Percentiles rank a stretch among this genome's conserved stretches.
Evolutionary conservation across 202 grass and related monocot genomes (phyloP).

Genomic region (Panicum virgatum): DNA sequence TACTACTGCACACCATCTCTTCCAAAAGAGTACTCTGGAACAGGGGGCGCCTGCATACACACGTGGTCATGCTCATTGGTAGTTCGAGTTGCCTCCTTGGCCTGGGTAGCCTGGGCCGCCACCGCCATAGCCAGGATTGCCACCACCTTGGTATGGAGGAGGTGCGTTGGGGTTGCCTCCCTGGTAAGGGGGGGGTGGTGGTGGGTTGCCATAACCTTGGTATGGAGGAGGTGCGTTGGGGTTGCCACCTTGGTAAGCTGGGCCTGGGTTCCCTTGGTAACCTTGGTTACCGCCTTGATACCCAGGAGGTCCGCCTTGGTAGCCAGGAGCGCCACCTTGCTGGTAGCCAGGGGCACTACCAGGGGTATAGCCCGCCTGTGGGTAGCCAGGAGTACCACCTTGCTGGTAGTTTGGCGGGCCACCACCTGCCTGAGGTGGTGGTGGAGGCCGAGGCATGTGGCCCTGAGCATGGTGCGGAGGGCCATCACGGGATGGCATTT

Average conservation of each 20-base stretch:
- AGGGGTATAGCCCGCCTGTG: constrained; percentile 24
- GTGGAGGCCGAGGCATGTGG: constrained; percentile 30
- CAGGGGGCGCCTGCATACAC: not conserved
- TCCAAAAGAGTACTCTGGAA: constrained; percentile 6
- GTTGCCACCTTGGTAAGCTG: constrained; percentile 23
- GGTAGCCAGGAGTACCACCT: constrained; percentile 20
- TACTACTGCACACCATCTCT: constrained; percentile 14
- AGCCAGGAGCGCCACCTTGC: too few relatives aligned
- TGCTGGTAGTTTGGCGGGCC: constrained; percentile 41
- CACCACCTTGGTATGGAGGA: not conserved
- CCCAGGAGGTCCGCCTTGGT: constrained; percentile 41
- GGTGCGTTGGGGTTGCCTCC: constrained; percentile 28
- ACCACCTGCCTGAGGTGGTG: constrained; percentile 21
- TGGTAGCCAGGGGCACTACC: constrained; percentile 11
- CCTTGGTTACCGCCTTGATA: constrained; percentile 50
- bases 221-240: too few relatives aligned
- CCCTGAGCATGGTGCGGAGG: constrained; percentile 33
- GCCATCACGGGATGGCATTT: constrained; percentile 29
- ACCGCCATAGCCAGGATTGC: constrained; percentile 4
- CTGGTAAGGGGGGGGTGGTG: not conserved
- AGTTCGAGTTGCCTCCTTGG: constrained; percentile 30
- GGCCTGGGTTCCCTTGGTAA: constrained; percentile 42
- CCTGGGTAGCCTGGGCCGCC: constrained; percentile 5
- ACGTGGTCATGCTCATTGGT: constrained; percentile 9
- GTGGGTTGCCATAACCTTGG: constrained; percentile 25